Conservation (phyloP, 192 early-diverging fungal species). For the Coemansia sp. region DNA sequence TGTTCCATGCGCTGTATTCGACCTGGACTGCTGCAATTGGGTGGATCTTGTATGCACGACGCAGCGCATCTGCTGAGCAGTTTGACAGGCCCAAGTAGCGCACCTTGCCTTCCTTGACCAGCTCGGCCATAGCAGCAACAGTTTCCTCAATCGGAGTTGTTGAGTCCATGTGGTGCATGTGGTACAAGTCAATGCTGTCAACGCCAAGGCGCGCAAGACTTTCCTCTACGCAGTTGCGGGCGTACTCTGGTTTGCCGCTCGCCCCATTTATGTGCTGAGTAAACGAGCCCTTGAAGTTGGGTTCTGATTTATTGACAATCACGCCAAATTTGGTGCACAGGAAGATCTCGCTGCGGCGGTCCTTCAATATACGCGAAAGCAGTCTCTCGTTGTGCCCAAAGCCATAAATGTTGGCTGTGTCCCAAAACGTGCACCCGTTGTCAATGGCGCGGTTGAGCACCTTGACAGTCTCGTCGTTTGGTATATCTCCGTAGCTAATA, state of each 20-base stretch:
- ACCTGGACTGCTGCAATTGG: constrained; percentile 61
- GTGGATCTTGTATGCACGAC: constrained; percentile 65
- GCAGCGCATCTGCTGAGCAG: constrained; percentile 59
- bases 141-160: constrained; percentile 62
- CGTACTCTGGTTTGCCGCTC: constrained; percentile 51
- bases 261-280: constrained; percentile 13
- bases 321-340: too few relatives aligned
- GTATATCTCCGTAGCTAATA: constrained; percentile 32
- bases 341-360: too few relatives aligned
- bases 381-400: constrained; percentile 59
- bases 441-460: constrained; percentile 55
- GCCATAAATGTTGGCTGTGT: constrained; percentile 62
- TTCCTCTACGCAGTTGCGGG: constrained; percentile 37
- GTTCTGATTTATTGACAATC: constrained; percentile 37
- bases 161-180: constrained; percentile 63
- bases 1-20: constrained; percentile 58
- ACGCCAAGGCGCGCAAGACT: constrained; percentile 5
- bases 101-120: constrained; percentile 69
- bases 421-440: constrained; percentile 58
- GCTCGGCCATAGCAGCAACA: constrained; percentile 67
- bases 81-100: constrained; percentile 62
- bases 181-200: constrained; percentile 64
- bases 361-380: too few relatives aligned
- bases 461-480: constrained; percentile 38
- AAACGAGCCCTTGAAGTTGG: constrained; percentile 44